Base-by-base conservation (phyloP, 2,329 filamentous ascomycete genomes). In the Scedosporium dehoogii region DNA sequence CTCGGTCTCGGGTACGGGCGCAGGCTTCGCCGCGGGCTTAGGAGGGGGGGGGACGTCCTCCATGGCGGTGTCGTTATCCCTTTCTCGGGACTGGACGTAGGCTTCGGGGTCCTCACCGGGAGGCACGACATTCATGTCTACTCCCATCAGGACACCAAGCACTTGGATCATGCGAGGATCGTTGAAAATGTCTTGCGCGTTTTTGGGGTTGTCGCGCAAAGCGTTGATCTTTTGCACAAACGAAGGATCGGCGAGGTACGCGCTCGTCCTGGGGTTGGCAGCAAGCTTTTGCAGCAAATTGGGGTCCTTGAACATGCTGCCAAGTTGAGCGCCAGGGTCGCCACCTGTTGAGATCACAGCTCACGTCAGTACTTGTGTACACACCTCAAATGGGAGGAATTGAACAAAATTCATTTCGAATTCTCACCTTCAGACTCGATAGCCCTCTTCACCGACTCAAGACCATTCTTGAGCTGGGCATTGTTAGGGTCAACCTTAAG, bases 151-250 rank as follows among this genome's bases (percentile, higher is more conserved):
- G 25, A 97, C 94, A 68, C 92, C 91, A 76, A 99, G 88, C 21
- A 97, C 93, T 74, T 96, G 90, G 68, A 99, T 81, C 83, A 99
- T 92, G 65, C 94, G 83, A 4, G 92, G 93, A 72, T 99, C 94
- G 67, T 86, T 84, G 76, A 99, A 92, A 67, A 94, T 85, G 64
- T 89, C 85, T 66, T 90, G 87, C 57, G 91, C 84, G 69, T 85
- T 87, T 70, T 86, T 85, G 5, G 94, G 92, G 77, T 97, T 94
- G 68, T 86, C 80, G 77, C 89, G 86, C 66, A 97, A 79, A 59
- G 85, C 82, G 74, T 94, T 87, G 63, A 99, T 81, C 78, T 96
- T 97, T 67, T 82, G 78, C 88, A 99, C 96, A 78, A 99, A 99
- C 29, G 85, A 79, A 9, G 88, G 82, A 71, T 99, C 94, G 63